phyloP scores from a whole-genome alignment of 2,329 filamentous ascomycete species.

The Didymella segeticola region DNA sequence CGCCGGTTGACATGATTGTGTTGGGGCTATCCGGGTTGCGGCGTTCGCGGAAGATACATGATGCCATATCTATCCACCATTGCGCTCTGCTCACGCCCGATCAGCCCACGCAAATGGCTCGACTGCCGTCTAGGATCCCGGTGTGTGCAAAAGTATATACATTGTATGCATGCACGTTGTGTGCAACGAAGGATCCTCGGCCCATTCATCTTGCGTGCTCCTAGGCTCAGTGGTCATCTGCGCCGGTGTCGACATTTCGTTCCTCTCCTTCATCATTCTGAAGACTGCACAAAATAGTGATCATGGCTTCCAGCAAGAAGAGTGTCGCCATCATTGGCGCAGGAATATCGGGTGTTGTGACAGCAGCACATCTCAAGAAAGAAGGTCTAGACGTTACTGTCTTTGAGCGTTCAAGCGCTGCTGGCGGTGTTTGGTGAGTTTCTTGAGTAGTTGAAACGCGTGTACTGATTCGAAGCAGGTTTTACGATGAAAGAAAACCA shows the following conservation, averaged over 20 bases:
- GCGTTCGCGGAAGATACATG: slow-evolving; percentile 16
- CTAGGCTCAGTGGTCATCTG: not conserved
- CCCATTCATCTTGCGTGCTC: not conserved
- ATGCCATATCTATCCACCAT: slow-evolving; percentile 32
- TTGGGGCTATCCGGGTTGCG: not conserved
- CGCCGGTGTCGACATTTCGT: no score
- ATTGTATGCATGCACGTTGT: not conserved
- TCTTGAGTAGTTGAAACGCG: not conserved
- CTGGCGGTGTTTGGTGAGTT: slow-evolving; percentile 64
- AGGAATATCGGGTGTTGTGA: slow-evolving; percentile 46
- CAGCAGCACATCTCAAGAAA: slow-evolving; percentile 45
- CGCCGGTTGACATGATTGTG: not conserved
- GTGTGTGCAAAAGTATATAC: not conserved
- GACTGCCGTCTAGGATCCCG: not conserved
- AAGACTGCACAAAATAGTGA: not conserved
- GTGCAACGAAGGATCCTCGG: not conserved
- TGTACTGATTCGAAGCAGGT: slow-evolving; percentile 34
- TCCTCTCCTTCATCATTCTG: not conserved
- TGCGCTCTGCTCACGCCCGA: slow-evolving; percentile 10
- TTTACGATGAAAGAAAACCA: slow-evolving; percentile 58
- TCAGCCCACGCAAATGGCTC: not conserved
- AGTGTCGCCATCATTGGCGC: slow-evolving; percentile 46
- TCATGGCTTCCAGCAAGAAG: slow-evolving; percentile 26
- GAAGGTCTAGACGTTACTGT: slow-evolving; percentile 57
- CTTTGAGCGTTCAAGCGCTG: slow-evolving; percentile 59